phyloP scores from a whole-genome alignment of 2,329 filamentous ascomycete genomes.

The Cytospora paraplurivora region DNA sequence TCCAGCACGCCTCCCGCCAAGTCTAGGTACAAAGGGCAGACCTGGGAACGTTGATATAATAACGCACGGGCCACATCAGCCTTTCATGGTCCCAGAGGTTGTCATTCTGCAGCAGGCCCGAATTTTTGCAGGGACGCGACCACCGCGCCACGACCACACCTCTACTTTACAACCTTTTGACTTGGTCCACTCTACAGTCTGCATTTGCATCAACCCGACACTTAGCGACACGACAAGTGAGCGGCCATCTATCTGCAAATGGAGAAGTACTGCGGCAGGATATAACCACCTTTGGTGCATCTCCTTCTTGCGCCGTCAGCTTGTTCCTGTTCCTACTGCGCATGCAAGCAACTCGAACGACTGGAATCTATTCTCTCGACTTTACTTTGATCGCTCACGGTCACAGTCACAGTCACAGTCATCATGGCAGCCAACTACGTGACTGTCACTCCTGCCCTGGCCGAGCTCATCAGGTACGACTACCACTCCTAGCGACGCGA shows the following conservation, averaged over 20 bases:
- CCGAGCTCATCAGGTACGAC: slow-evolving; percentile 59
- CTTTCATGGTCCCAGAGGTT: background rate
- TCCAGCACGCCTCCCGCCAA: too few species aligned
- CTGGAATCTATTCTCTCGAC: background rate
- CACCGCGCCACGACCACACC: slow-evolving; percentile 1
- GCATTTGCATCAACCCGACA: background rate
- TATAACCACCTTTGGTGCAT: slow-evolving; percentile 22
- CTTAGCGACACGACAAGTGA: slow-evolving; percentile 1
- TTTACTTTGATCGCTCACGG: background rate
- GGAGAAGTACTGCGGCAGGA: slow-evolving; percentile 6
- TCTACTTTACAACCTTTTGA: background rate
- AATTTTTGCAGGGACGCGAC: slow-evolving; percentile 2
- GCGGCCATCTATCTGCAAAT: slow-evolving; percentile 16
- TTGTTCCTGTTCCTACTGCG: slow-evolving; percentile 1
- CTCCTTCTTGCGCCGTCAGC: slow-evolving; percentile 22
- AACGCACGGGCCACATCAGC: slow-evolving; percentile 6
- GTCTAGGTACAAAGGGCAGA: too few species aligned
- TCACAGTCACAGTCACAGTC: slow-evolving; percentile 30
- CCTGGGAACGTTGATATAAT: background rate
- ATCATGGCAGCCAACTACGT: slow-evolving; percentile 31
- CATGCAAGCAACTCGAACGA: slow-evolving; percentile 13
- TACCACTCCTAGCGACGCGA: background rate
- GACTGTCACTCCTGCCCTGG: slow-evolving; percentile 52
- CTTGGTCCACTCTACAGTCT: background rate
- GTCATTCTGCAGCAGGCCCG: slow-evolving; percentile 8